phyloP scores from a whole-genome alignment of 2,329 filamentous ascomycete genomes.

The Drechslerella stenobrocha region DNA sequence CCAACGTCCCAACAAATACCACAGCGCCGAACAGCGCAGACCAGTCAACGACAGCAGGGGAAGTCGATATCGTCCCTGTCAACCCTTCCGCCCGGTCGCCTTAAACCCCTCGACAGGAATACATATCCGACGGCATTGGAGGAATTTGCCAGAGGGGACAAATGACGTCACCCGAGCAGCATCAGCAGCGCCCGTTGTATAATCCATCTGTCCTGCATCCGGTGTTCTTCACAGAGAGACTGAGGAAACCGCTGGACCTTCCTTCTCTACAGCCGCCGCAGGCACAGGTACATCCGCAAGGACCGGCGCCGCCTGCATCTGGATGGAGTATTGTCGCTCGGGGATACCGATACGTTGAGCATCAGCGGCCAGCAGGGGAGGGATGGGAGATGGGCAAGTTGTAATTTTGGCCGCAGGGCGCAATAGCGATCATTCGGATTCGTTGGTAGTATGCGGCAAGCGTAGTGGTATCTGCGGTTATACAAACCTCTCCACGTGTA shows the following conservation, averaged over 20 bases:
- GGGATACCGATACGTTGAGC: slow-evolving; percentile 65
- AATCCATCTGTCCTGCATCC: slow-evolving; percentile 69
- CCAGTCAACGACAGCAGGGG: background rate
- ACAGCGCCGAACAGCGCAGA: background rate
- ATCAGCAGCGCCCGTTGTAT: slow-evolving; percentile 54
- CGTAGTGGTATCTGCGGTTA: too few relatives aligned
- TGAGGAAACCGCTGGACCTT: slow-evolving; percentile 61
- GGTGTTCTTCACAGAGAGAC: slow-evolving; percentile 72
- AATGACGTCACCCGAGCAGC: slow-evolving; percentile 30
- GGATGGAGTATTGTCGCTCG: slow-evolving; percentile 62
- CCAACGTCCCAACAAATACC: background rate
- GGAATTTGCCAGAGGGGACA: too few relatives aligned
- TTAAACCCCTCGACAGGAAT: background rate
- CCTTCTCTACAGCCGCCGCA: slow-evolving; percentile 53
- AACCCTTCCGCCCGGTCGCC: slow-evolving; percentile 5
- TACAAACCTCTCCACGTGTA: too few relatives aligned
- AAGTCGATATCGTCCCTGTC: background rate
- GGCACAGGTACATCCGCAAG: slow-evolving; percentile 45
- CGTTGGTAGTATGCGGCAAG: background rate
- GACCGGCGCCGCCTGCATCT: slow-evolving; percentile 54
- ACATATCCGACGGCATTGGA: too few relatives aligned
- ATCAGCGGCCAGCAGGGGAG: slow-evolving; percentile 21
- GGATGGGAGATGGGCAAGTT: slow-evolving; percentile 31
- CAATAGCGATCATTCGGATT: background rate
- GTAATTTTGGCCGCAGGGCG: background rate